Evolutionary conservation across 2,329 filamentous ascomycete species (phyloP).

Genomic region (Ophiostoma fasciatum): DNA sequence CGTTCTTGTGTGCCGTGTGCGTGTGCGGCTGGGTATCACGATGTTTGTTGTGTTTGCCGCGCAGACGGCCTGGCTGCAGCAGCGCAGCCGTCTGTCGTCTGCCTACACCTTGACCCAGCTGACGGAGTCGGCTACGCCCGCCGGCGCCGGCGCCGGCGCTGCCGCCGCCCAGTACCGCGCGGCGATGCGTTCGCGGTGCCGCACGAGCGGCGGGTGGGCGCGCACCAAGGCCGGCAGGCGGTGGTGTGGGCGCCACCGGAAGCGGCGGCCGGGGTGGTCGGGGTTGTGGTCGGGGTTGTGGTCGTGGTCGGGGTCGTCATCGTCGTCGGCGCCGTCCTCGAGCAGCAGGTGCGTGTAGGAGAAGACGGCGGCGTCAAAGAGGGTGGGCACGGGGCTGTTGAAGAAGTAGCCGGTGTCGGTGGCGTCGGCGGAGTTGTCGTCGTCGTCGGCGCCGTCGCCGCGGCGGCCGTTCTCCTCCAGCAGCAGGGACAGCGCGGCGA

Average conservation of each 20-base stretch:
- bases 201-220: constrained; percentile 45
- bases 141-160: not conserved
- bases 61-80: too few relatives aligned
- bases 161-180: constrained; percentile 15
- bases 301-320: not conserved
- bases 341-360: constrained; percentile 76
- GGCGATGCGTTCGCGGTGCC: constrained; percentile 38
- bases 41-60: too few relatives aligned
- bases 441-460: constrained; percentile 17
- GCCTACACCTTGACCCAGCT: constrained; percentile 8
- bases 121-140: constrained; percentile 2
- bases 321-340: constrained; percentile 27
- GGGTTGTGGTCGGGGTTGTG: not conserved
- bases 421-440: constrained; percentile 18
- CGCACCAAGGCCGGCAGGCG: constrained; percentile 41
- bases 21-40: too few relatives aligned
- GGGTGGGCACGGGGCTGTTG: constrained; percentile 48
- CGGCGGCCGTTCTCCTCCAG: constrained; percentile 18
- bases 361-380: constrained; percentile 84
- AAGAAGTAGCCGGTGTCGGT: constrained; percentile 26
- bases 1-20: too few relatives aligned
- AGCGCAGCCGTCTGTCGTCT: too few relatives aligned
- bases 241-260: constrained; percentile 52
- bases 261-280: constrained; percentile 9
- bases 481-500: constrained; percentile 29